A percentile compares a stretch with the other conserved stretches of the same genome.
Conservation (phyloP, 371 early-diverging fungal genomes). For the Capniomyces stellatus region DNA sequence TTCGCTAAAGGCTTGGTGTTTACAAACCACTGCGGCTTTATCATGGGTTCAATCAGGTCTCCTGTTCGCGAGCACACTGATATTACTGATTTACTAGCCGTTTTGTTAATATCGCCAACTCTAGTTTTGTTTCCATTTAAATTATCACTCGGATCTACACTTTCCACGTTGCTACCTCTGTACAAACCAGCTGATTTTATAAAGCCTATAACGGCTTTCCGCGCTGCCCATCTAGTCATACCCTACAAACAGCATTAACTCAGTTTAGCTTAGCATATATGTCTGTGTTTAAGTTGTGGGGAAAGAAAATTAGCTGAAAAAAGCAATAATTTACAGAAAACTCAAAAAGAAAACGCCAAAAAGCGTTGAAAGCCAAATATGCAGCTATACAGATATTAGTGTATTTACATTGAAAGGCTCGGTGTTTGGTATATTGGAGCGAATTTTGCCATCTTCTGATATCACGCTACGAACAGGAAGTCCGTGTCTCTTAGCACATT, state of each 20-base stretch:
- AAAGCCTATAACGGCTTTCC: conserved; percentile 62
- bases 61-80: conserved; percentile 79
- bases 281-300: not conserved
- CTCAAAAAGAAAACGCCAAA: not conserved
- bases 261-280: too few relatives aligned
- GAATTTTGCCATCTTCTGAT: conserved; percentile 65
- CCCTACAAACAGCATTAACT: too few relatives aligned
- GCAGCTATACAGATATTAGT: conserved; percentile 38
- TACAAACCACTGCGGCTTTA: conserved; percentile 98
- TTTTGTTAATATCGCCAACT: too few relatives aligned
- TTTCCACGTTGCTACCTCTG: conserved; percentile 26
- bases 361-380: conserved; percentile 51
- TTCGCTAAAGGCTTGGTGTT: conserved; percentile 66
- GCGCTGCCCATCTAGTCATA: conserved; percentile 88
- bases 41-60: conserved; percentile 92
- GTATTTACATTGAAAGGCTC: conserved; percentile 34
- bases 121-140: too few relatives aligned
- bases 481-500: conserved; percentile 70
- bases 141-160: conserved; percentile 52
- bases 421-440: conserved; percentile 31
- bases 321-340: not conserved
- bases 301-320: not conserved
- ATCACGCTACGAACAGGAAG: conserved; percentile 67
- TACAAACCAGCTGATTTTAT: conserved; percentile 72
- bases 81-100: too few relatives aligned